These are phyloP conservation scores for Termitomyces sp. DNA, from an alignment of 768 basidiomycete genomes.

Conservation along the genomic window DNA sequence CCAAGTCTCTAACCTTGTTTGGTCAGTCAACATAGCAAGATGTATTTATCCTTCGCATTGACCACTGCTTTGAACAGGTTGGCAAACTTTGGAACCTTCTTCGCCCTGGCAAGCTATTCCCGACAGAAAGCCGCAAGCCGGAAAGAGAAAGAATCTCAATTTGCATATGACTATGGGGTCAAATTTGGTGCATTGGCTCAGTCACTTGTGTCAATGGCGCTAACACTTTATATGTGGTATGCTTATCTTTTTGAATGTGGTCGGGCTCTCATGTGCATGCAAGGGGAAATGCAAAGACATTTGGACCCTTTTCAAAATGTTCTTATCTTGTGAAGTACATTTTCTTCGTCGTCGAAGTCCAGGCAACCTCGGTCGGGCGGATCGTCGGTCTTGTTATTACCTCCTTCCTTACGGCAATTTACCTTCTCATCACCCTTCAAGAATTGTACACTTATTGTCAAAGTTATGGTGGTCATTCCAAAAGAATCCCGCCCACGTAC, in stretches of 20 bases:
- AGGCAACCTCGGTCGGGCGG: conserved; percentile 25
- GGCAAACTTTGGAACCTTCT: conserved; percentile 35
- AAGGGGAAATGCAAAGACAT: conserved; percentile 25
- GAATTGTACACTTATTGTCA: conserved; percentile 26
- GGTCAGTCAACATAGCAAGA: conserved; percentile 18
- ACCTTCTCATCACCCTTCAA: conserved; percentile 26
- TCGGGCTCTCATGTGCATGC: background rate
- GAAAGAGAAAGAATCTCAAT: background rate
- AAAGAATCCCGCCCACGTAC: background rate
- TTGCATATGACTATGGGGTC: conserved; percentile 23
- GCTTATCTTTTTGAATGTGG: background rate
- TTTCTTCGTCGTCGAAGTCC: conserved; percentile 26
- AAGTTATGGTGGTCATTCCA: conserved; percentile 6
- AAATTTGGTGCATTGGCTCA: conserved; percentile 34
- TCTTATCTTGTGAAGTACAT: conserved; percentile 25
- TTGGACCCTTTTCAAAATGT: conserved; percentile 22
- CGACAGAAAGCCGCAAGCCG: conserved; percentile 26
- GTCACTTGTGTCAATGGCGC: conserved; percentile 29
- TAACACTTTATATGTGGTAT: conserved; percentile 34
- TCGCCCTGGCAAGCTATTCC: conserved; percentile 35
- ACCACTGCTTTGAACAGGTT: conserved; percentile 20
- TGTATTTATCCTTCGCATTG: background rate
- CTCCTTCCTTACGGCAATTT: conserved; percentile 23
- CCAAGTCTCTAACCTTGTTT: conserved; percentile 35
- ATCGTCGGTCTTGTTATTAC: conserved; percentile 25